These are phyloP conservation scores for Naganishia sp. DNA, from an alignment of 1,284 basidiomycete genomes.

Conservation along the genomic window DNA sequence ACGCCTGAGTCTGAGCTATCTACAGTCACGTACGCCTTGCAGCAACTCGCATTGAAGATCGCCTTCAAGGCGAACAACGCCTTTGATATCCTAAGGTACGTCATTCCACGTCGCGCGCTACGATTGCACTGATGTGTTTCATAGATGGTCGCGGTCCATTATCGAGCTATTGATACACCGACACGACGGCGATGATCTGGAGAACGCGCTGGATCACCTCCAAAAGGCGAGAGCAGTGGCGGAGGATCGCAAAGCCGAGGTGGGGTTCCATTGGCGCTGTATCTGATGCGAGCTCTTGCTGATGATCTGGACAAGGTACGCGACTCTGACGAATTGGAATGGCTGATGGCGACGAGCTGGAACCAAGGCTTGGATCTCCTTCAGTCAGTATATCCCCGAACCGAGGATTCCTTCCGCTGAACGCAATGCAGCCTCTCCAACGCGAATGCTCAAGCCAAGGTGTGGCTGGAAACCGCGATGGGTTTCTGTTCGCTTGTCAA, in stretches of 20 bases:
- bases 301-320: background rate
- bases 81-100: slow-evolving; percentile 5
- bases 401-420: background rate
- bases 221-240: slow-evolving; percentile 1
- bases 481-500: slow-evolving; percentile 10
- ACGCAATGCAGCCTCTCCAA: slow-evolving; percentile 4
- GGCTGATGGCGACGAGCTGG: slow-evolving; percentile 21
- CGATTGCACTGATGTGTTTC: no score
- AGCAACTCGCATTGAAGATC: slow-evolving; percentile 8
- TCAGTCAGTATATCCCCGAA: background rate
- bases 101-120: background rate
- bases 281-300: background rate
- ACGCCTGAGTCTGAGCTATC: background rate
- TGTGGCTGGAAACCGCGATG: slow-evolving; percentile 14
- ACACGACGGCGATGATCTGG: slow-evolving; percentile 1
- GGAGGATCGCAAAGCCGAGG: slow-evolving; percentile 2
- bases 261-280: background rate
- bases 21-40: slow-evolving; percentile 7
- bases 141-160: slow-evolving; percentile 18
- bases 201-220: slow-evolving; percentile 5
- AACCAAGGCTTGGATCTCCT: slow-evolving; percentile 24
- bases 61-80: background rate
- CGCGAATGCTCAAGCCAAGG: slow-evolving; percentile 6
- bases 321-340: slow-evolving; percentile 8
- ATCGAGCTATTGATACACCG: slow-evolving; percentile 23